Evolutionary conservation across 2,329 filamentous ascomycete genomes (phyloP).

Genomic region (Ceratocystiopsis minuta): DNA sequence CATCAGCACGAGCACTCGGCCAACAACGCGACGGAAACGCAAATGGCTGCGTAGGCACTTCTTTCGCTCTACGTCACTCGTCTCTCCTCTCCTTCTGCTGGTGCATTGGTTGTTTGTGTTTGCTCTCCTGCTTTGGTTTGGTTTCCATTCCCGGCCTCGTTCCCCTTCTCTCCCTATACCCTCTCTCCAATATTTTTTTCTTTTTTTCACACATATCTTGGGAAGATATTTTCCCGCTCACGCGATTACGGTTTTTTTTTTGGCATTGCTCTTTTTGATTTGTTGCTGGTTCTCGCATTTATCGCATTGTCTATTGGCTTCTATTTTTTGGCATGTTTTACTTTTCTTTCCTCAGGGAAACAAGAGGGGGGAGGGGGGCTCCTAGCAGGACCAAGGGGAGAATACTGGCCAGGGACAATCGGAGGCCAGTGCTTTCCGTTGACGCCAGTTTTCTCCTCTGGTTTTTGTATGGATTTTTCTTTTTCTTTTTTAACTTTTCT

Average conservation of each 20-base stretch:
- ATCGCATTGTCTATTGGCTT: background rate
- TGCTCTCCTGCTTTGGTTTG: conserved; percentile 6
- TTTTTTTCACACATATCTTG: background rate
- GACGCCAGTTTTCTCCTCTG: background rate
- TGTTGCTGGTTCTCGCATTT: background rate
- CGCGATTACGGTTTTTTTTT: conserved; percentile 2
- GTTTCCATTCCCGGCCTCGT: conserved; percentile 1
- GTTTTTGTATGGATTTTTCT: background rate
- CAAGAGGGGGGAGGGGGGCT: background rate
- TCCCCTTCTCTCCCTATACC: background rate
- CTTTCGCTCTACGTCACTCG: background rate
- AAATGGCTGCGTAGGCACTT: conserved; percentile 13
- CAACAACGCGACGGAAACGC: conserved; percentile 6
- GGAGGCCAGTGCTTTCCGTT: too few species aligned
- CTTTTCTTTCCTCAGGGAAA: background rate
- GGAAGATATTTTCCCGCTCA: conserved; percentile 4
- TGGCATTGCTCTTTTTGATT: background rate
- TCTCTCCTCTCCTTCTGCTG: conserved; percentile 5
- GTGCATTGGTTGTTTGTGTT: conserved; percentile 7
- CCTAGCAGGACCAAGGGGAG: too few species aligned
- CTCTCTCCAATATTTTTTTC: background rate
- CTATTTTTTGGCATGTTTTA: background rate
- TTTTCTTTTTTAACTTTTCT: background rate
- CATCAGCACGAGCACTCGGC: conserved; percentile 16
- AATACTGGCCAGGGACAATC: too few species aligned